Evolutionary conservation across 305 asterid genomes (phyloP), one percentile per base, ranked within the genome.

Genomic region (Fraxinus ornus): DNA sequence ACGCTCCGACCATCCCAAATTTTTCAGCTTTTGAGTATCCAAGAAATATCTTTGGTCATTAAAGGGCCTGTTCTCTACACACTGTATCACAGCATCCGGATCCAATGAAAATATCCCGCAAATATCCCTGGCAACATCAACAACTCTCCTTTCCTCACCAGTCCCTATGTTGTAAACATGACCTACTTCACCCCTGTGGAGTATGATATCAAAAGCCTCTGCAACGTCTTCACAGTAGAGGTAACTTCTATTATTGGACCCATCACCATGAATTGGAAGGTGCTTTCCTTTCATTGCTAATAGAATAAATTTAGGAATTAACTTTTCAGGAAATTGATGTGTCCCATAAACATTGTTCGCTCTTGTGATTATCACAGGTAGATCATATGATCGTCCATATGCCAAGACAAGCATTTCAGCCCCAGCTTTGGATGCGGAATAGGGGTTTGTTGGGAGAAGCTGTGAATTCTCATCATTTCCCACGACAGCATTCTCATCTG

Each of bases 341-440:
- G 90, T 88, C 26, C 90, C 90, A 13, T 87, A 87, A 13, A 87
- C 90, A 49, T 87, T 87, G 68, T 87, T 87, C 55, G 88, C 90
- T 83, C 90, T 83, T 8, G 90, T 87, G 85, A 85, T 87, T 68
- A 87, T 87, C 47, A 87, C 85, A 12, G 90, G 90, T 10, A 87
- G 37, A 1, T 82, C 84, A 52, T 85, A 87, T 1, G 88, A 87
- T 12, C 85, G 64, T 28, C 88, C 86, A 60, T 85, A 87, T 26
- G 90, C 90, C 90, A 87, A 78, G 8, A 85, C 87, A 19, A 87
- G 84, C 89, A 87, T 87, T 73, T 87, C 89, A 2, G 89, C 89
- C 81, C 87, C 89, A 6, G 89, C 88, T 83, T 88, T 88, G 7
- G 88, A 88, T 33, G 89, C 90, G 4, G 89, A 84, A 22, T 86